These are phyloP conservation scores for Albizia julibrissin DNA, from an alignment of 306 rosid species.

Conservation along the genomic window DNA sequence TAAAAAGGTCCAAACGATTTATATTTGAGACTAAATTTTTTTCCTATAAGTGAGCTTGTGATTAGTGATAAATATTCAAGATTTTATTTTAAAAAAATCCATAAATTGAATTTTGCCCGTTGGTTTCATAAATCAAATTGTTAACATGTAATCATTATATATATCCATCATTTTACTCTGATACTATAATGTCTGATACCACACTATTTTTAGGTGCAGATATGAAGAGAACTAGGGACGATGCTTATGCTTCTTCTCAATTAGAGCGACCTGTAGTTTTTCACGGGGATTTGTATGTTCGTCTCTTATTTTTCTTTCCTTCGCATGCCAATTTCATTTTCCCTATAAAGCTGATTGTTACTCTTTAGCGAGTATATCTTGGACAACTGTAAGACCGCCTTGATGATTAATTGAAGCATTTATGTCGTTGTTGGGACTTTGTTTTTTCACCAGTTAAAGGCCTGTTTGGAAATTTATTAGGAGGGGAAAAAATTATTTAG, in stretches of 20 bases:
- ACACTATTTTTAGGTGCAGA: conserved; percentile 17
- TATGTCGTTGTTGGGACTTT: conserved; percentile 18
- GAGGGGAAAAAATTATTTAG: too few species aligned
- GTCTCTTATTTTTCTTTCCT: background rate
- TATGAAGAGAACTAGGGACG: conserved; percentile 76
- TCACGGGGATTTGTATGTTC: conserved; percentile 69
- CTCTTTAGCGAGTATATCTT: background rate
- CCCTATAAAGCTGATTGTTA: conserved; percentile 25
- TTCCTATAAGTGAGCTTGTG: too few species aligned
- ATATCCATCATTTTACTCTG: too few species aligned
- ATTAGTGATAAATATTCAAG: too few species aligned
- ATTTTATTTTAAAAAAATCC: too few species aligned
- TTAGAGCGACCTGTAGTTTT: conserved; percentile 65
- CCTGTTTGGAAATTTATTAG: too few species aligned
- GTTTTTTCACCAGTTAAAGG: background rate
- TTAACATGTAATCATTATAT: too few species aligned
- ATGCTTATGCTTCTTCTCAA: conserved; percentile 54
- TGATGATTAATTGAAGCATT: conserved; percentile 21
- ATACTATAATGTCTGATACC: too few species aligned
- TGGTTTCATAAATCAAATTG: too few species aligned
- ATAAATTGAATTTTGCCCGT: too few species aligned
- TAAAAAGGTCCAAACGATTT: too few species aligned
- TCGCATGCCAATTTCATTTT: conserved; percentile 26
- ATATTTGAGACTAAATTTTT: too few species aligned
- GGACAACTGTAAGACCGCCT: background rate